These are phyloP conservation scores for Corymbia calophylla DNA, from an alignment of 441 rosid genomes.

Conservation along the genomic window DNA sequence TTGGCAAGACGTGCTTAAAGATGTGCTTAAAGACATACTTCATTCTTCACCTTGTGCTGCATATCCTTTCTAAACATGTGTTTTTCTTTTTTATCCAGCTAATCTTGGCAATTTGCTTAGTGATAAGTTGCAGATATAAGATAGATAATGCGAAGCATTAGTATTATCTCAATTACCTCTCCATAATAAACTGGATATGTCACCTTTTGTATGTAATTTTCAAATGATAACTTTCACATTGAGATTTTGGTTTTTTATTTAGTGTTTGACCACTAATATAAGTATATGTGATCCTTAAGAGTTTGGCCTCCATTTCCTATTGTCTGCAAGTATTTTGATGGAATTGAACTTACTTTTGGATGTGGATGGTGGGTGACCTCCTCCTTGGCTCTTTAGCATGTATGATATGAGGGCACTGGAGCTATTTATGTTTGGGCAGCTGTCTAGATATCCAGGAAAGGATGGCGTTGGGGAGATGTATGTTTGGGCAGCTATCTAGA, in stretches of 20 bases:
- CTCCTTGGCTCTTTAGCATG: not conserved
- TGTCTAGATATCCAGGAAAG: no score
- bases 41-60: not conserved
- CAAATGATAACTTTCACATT: not conserved
- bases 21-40: not conserved
- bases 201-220: not conserved
- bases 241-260: not conserved
- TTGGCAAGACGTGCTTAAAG: rapidly evolving
- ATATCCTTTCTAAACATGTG: not conserved
- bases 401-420: not conserved
- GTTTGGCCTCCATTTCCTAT: not conserved
- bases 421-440: no score
- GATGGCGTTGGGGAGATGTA: no score
- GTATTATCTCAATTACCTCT: not conserved
- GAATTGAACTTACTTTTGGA: not conserved
- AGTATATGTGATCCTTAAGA: not conserved
- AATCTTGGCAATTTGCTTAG: not conserved
- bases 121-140: not conserved
- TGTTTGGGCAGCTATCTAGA: not conserved
- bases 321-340: not conserved
- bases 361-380: not conserved
- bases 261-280: not conserved
- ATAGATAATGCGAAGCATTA: not conserved
- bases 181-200: not conserved
- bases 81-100: not conserved